A percentile compares a stretch with the other conserved stretches of the same genome.
These are phyloP conservation scores for Spergularia azorica DNA, from an alignment of 179 eudicot species.

Conservation along the genomic window DNA sequence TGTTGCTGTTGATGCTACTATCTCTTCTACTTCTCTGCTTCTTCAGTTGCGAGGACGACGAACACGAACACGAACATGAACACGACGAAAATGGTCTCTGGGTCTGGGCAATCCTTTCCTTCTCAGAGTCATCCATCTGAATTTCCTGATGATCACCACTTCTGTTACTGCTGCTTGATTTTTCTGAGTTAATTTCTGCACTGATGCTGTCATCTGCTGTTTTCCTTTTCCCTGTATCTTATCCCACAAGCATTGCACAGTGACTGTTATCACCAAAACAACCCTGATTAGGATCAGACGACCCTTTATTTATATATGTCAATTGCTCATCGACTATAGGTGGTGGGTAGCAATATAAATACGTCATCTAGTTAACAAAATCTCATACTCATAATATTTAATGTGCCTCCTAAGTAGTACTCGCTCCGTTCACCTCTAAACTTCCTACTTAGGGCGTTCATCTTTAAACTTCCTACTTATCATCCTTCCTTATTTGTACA, in stretches of 20 bases:
- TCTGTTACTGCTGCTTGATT: background rate
- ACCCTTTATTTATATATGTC: background rate
- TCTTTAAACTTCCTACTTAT: too few relatives aligned
- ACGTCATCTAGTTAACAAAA: too few relatives aligned
- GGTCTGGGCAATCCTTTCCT: background rate
- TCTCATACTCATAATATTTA: too few relatives aligned
- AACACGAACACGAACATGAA: background rate
- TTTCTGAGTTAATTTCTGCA: slow-evolving; percentile 17
- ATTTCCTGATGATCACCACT: background rate
- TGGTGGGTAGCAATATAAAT: too few relatives aligned
- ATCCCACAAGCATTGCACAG: slow-evolving; percentile 85
- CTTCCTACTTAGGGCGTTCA: too few relatives aligned
- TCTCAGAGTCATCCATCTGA: background rate
- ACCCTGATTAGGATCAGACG: background rate
- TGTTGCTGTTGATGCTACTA: slow-evolving; percentile 15
- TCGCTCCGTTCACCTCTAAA: too few relatives aligned
- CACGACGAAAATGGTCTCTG: slow-evolving; percentile 11
- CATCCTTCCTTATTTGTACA: too few relatives aligned
- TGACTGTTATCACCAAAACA: slow-evolving; percentile 23
- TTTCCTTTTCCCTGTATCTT: slow-evolving; percentile 52
- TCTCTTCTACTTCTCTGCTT: slow-evolving; percentile 35
- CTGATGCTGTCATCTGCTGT: slow-evolving; percentile 15
- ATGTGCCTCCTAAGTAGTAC: too few relatives aligned
- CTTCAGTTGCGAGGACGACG: slow-evolving; percentile 30
- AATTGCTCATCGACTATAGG: too few relatives aligned